These are phyloP conservation scores for Nadsonia commutata DNA, from an alignment of 1,139 yeast genomes.

Conservation along the genomic window DNA sequence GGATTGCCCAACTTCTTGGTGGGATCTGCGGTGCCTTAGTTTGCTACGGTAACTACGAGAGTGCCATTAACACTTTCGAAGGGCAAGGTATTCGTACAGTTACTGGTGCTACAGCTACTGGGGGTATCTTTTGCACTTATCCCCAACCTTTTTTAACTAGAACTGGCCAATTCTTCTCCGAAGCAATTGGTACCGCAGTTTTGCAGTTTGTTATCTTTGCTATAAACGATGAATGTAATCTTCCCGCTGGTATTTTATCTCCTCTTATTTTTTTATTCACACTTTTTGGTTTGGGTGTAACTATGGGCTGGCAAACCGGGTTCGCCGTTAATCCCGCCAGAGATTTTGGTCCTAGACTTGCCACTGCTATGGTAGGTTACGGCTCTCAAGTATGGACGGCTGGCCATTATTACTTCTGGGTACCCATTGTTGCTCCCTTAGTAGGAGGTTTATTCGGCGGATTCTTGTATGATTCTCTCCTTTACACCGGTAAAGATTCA, in stretches of 20 bases:
- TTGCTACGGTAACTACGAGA: conserved; percentile 19
- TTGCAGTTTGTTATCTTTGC: conserved; percentile 32
- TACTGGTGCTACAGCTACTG: conserved; percentile 20
- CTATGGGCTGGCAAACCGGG: conserved; percentile 36
- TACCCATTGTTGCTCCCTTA: conserved; percentile 33
- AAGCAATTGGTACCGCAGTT: conserved; percentile 29
- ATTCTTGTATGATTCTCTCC: conserved; percentile 30
- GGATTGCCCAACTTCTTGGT: conserved; percentile 18
- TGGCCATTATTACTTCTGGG: conserved; percentile 35
- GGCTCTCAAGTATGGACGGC: conserved; percentile 27
- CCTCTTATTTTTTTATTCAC: conserved; percentile 31
- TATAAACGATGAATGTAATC: conserved; percentile 34
- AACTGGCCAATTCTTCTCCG: conserved; percentile 32
- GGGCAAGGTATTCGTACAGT: conserved; percentile 18
- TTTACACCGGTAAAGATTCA: conserved; percentile 35
- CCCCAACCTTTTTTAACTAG: conserved; percentile 29
- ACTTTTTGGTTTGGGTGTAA: conserved; percentile 31
- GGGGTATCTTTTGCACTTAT: conserved; percentile 32
- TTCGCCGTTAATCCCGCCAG: conserved; percentile 38
- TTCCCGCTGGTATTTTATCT: conserved; percentile 30
- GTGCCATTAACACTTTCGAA: conserved; percentile 17
- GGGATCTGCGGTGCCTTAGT: conserved; percentile 19
- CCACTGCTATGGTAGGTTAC: conserved; percentile 32
- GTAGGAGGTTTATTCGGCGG: conserved; percentile 33
- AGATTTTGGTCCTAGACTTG: conserved; percentile 38